Conservation (phyloP, 176 grass and related monocot species). For the Oryza glaberrima region DNA sequence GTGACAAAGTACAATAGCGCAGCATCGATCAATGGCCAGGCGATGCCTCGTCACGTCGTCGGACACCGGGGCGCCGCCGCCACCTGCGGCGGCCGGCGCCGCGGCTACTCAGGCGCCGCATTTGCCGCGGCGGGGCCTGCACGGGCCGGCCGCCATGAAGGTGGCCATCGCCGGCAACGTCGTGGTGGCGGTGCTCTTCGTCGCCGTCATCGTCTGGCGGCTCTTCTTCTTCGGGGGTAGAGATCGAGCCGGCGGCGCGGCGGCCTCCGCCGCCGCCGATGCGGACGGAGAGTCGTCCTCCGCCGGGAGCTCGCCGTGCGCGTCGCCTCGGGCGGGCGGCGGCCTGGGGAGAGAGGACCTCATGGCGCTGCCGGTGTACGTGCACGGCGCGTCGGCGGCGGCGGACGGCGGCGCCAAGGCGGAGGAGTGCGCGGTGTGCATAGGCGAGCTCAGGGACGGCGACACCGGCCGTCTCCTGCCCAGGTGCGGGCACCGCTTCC, state of each 20-base stretch:
- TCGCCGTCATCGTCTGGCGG: slow-evolving; percentile 42
- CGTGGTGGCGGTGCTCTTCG: slow-evolving; percentile 39
- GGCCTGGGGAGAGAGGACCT: slow-evolving; percentile 33
- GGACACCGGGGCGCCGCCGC: neutral
- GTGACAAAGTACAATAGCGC: no score
- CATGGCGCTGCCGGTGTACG: slow-evolving; percentile 53
- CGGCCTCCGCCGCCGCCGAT: neutral
- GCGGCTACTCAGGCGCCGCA: no score
- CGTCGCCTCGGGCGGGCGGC: slow-evolving; percentile 19
- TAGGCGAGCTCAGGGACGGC: slow-evolving; percentile 52
- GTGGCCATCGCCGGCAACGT: slow-evolving; percentile 46
- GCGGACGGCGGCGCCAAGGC: neutral
- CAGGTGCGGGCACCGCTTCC: slow-evolving; percentile 55
- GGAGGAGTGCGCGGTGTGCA: slow-evolving; percentile 64
- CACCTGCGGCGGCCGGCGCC: neutral
- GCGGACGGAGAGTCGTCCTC: neutral
- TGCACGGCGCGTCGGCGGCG: slow-evolving; percentile 26
- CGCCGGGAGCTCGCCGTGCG: slow-evolving; percentile 41
- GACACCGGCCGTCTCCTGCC: slow-evolving; percentile 58
- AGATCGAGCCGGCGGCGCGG: no score
- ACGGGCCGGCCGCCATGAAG: slow-evolving; percentile 19
- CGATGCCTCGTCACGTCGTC: slow-evolving; percentile 7
- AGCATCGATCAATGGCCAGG: neutral
- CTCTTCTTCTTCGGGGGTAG: slow-evolving; percentile 41
- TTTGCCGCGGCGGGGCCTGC: neutral